Evolutionary conservation across 345 rosid species (phyloP).

Genomic region (Salix koriyanagi): DNA sequence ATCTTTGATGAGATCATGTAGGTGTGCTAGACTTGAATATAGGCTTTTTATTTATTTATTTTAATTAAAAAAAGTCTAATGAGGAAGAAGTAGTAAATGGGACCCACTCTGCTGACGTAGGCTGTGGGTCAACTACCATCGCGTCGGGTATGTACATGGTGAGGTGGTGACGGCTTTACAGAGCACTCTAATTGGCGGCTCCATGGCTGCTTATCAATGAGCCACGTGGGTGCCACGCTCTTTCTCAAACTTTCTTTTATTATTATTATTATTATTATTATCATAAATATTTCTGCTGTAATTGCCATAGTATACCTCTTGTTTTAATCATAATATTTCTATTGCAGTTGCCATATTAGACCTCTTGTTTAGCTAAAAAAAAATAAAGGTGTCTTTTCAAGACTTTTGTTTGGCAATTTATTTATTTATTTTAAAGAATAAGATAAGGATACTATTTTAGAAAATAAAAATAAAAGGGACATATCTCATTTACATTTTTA

Average conservation of each 20-base stretch:
- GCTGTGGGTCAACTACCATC: background rate
- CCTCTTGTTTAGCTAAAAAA: background rate
- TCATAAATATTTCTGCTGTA: background rate
- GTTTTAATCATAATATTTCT: background rate
- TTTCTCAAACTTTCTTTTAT: background rate
- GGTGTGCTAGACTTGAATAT: no score
- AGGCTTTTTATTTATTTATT: no score
- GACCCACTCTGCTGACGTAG: background rate
- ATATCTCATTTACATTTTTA: no score
- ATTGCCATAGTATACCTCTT: background rate
- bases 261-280: background rate
- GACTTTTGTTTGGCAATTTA: background rate
- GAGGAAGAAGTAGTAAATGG: background rate
- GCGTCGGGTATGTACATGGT: background rate
- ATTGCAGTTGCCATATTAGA: background rate
- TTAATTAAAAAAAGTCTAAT: background rate
- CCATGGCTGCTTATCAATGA: conserved; percentile 1
- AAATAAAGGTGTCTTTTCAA: background rate
- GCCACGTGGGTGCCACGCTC: background rate
- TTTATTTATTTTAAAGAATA: no score
- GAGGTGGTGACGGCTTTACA: background rate
- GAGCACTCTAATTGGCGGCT: conserved; percentile 2
- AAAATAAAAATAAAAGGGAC: no score
- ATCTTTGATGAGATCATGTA: no score
- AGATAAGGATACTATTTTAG: no score